Conservation (phyloP, 768 basidiomycete species). For the Boletus patriciae region DNA sequence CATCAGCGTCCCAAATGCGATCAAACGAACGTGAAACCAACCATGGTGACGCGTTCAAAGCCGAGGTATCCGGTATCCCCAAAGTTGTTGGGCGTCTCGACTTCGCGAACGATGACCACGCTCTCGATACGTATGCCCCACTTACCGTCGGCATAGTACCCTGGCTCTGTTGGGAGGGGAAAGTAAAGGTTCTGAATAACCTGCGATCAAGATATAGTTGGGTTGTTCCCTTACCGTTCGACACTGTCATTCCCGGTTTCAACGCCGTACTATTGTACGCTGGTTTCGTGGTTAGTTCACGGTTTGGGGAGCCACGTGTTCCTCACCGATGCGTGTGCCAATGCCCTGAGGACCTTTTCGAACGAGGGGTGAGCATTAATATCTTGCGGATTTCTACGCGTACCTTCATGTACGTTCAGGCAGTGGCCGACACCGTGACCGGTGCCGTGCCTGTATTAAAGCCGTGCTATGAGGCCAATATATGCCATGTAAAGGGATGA, state of each 20-base stretch:
- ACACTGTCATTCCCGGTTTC: conserved; percentile 86
- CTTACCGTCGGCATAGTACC: conserved; percentile 86
- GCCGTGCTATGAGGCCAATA: conserved; percentile 4
- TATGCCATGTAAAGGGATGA: not conserved
- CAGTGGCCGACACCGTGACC: conserved; percentile 95
- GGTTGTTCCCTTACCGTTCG: conserved; percentile 54
- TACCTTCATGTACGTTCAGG: conserved; percentile 88
- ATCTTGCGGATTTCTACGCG: not conserved
- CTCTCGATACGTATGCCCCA: conserved; percentile 95
- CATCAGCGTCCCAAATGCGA: not conserved
- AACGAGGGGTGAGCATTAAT: conserved; percentile 5
- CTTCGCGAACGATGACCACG: conserved; percentile 74
- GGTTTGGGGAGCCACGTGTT: not conserved
- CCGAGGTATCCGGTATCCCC: conserved; percentile 79
- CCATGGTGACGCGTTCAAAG: conserved; percentile 88
- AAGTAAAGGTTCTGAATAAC: not conserved
- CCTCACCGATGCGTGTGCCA: conserved; percentile 41
- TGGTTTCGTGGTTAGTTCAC: conserved; percentile 23
- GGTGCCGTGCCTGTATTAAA: conserved; percentile 70
- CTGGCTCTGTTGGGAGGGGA: conserved; percentile 58
- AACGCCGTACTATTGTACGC: conserved; percentile 70
- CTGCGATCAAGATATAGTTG: not conserved
- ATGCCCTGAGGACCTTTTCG: conserved; percentile 55
- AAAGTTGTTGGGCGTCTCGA: conserved; percentile 73
- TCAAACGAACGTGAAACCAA: conserved; percentile 35